Evolutionary conservation across 495 filamentous ascomycete species (phyloP).

Genomic region (Peziza echinospora): DNA sequence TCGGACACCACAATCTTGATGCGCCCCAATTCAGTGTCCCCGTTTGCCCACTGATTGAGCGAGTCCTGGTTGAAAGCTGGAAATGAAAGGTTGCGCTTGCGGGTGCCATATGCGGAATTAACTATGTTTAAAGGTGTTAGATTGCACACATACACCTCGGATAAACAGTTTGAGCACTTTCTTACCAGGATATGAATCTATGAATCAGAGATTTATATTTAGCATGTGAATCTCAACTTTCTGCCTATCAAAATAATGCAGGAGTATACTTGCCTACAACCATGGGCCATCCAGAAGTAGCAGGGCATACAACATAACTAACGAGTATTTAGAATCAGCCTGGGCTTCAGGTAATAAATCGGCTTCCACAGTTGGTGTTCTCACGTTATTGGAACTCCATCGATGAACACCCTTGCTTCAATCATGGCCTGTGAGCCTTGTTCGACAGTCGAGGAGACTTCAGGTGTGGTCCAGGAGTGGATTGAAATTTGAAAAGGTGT

Average conservation of each 20-base stretch:
- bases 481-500: background rate
- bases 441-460: background rate
- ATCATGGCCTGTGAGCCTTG: background rate
- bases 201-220: too few relatives aligned
- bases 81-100: background rate
- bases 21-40: background rate
- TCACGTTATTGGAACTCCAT: background rate
- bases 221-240: too few relatives aligned
- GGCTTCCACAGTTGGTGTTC: too few relatives aligned
- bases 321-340: too few relatives aligned
- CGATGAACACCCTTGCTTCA: background rate
- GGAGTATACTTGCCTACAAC: background rate
- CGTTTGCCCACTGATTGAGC: constrained; percentile 1
- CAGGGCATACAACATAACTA: background rate
- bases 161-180: too few relatives aligned
- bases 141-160: too few relatives aligned
- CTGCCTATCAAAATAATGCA: too few relatives aligned
- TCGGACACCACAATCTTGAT: constrained; percentile 1
- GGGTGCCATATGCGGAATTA: background rate
- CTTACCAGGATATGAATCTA: background rate
- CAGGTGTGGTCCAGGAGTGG: background rate
- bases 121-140: background rate
- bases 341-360: too few relatives aligned
- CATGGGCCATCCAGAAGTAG: background rate
- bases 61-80: constrained; percentile 1